Evolutionary conservation across 1,284 basidiomycete species (phyloP).

Genomic region (Fomitopsis schrenkii): DNA sequence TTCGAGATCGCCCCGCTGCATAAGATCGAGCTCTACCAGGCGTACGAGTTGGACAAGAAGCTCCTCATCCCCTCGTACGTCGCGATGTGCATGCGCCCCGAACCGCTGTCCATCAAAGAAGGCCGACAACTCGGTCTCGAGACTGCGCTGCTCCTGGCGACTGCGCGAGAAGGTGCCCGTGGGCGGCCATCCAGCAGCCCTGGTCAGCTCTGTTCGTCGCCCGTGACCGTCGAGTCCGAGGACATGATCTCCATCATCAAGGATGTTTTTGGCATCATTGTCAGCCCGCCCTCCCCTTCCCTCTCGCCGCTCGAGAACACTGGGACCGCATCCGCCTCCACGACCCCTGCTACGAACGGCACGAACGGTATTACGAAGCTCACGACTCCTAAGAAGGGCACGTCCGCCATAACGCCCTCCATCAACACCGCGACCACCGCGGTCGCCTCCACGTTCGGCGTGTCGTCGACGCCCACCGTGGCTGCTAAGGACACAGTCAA

Average conservation of each 20-base stretch:
- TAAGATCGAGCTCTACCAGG: constrained; percentile 54
- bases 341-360: constrained; percentile 8
- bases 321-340: constrained; percentile 15
- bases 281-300: constrained; percentile 23
- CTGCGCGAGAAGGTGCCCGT: constrained; percentile 52
- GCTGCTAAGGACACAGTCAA: constrained; percentile 4
- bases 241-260: constrained; percentile 32
- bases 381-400: background rate
- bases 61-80: constrained; percentile 55
- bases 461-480: constrained; percentile 4
- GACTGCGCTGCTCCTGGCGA: constrained; percentile 52
- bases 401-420: background rate
- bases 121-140: constrained; percentile 56
- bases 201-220: constrained; percentile 36
- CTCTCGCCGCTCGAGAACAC: constrained; percentile 22
- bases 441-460: background rate
- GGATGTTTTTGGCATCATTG: constrained; percentile 28
- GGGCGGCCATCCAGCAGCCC: constrained; percentile 29
- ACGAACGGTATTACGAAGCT: background rate
- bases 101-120: constrained; percentile 53
- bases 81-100: constrained; percentile 48
- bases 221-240: constrained; percentile 32
- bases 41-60: constrained; percentile 46
- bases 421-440: background rate
- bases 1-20: constrained; percentile 54